Evolutionary conservation across 345 rosid genomes (phyloP), one percentile per base, ranked within the genome.

Genomic region (Moricandia moricandioides): DNA sequence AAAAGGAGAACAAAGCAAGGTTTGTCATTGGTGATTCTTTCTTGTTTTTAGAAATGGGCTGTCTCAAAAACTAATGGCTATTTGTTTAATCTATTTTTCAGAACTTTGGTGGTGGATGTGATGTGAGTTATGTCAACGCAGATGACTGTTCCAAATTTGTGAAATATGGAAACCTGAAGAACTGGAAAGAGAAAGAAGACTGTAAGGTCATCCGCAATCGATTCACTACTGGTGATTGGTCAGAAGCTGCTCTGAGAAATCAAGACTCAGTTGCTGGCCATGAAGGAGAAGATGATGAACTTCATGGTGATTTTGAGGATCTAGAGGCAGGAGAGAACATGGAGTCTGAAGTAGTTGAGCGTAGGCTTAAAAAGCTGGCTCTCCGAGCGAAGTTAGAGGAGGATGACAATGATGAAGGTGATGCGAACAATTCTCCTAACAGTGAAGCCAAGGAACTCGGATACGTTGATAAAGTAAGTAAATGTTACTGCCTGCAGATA

Each of bases 251-350:
- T 54, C 73, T 58, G 56, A 79, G 93, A 78, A 87, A 92, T 83
- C 67, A 78, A 74, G 56, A 34, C 10, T 67, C 80, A 39, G 84
- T 70, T 33, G 57, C 67, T 43, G 78, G 74, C 26, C 56, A 40
- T 72, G 82, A 76, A 70, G 84, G 76, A 64, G 91, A 84, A 30
- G 39, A 85, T 30, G 91, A 83, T 35, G 70, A 66, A 58, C 79
- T 82, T 21, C 75, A 80, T 83, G 99, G 97, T 29, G 97, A 94
- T 69, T 94, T 94, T 79, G 97, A 92, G 79, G 99, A 94, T 88
- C 51, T 94, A 79, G 99, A 94, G 85, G 86, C 89, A 0, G 93
- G 54, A 88, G 83, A 21, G 91, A 88, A 77, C 85, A 86, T 71
- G 79, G 89, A 83, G 17, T 57, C 77, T 68, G 75, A 75, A 65